These are phyloP conservation scores for Boletus speciosus DNA, from an alignment of 768 basidiomycete species.

Conservation along the genomic window DNA sequence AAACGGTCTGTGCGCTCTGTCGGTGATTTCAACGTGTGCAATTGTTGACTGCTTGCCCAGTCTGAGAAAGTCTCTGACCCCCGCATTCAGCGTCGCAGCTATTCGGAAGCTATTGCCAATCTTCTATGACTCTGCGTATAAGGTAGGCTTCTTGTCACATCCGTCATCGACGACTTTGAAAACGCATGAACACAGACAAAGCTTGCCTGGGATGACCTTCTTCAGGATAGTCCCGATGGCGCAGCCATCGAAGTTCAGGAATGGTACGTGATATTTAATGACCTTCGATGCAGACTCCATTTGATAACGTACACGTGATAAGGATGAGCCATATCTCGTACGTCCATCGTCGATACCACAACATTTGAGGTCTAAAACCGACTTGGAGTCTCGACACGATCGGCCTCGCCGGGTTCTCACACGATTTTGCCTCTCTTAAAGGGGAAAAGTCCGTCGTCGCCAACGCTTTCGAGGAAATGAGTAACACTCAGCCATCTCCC, in stretches of 20 bases:
- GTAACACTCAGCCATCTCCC: conserved; percentile 23
- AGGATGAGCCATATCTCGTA: conserved; percentile 49
- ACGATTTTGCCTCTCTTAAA: conserved; percentile 43
- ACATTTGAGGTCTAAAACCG: not conserved
- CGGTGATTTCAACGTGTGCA: not conserved
- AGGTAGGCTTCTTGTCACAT: conserved; percentile 22
- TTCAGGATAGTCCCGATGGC: conserved; percentile 26
- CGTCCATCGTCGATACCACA: conserved; percentile 4
- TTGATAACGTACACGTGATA: not conserved
- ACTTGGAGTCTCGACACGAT: conserved; percentile 38
- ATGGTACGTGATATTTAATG: conserved; percentile 31
- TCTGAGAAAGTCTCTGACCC: conserved; percentile 36
- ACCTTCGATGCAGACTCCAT: not conserved
- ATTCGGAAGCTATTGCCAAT: conserved; percentile 33
- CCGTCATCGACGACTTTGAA: not conserved
- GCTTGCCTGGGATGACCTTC: conserved; percentile 27
- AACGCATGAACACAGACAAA: conserved; percentile 23
- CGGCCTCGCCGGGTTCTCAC: conserved; percentile 43
- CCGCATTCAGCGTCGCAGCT: conserved; percentile 40
- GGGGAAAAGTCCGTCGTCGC: conserved; percentile 24
- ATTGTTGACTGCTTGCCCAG: conserved; percentile 4
- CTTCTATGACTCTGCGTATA: conserved; percentile 40
- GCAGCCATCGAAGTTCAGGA: conserved; percentile 44
- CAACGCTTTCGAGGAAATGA: conserved; percentile 23
- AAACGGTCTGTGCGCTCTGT: conserved; percentile 5